Conservation (phyloP, 1,284 basidiomycete species). For the Microbotryum intermedium region DNA sequence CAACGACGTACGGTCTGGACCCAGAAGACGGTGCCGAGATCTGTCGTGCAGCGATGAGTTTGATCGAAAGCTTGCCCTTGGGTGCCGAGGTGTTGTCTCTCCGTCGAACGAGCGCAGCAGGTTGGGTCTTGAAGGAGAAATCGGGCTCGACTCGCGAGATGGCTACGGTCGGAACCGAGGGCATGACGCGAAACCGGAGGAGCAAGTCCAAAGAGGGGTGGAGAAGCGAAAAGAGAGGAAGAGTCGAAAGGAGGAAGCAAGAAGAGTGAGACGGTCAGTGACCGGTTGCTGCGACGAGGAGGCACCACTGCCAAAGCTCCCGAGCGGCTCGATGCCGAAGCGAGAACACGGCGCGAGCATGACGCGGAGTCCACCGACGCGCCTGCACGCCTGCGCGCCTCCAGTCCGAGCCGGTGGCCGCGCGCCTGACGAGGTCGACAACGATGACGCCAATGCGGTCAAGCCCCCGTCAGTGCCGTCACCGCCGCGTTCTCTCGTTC, state of each 20-base stretch:
- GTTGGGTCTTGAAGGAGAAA: slow-evolving; percentile 27
- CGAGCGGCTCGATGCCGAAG: background rate
- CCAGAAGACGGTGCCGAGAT: slow-evolving; percentile 61
- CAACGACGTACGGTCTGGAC: slow-evolving; percentile 84
- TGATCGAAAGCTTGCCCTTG: slow-evolving; percentile 83
- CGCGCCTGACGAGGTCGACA: too few species aligned
- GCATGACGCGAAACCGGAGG: background rate
- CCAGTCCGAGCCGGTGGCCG: too few species aligned
- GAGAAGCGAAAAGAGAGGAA: background rate
- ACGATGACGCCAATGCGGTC: too few species aligned
- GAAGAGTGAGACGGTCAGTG: slow-evolving; percentile 1
- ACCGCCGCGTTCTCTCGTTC: too few species aligned
- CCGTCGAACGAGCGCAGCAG: slow-evolving; percentile 6
- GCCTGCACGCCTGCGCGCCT: too few species aligned
- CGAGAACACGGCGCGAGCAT: background rate
- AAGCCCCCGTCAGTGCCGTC: too few species aligned
- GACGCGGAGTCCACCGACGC: background rate
- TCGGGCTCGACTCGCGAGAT: slow-evolving; percentile 27
- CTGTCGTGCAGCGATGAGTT: slow-evolving; percentile 84
- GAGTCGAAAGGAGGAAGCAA: too few species aligned
- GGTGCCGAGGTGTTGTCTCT: slow-evolving; percentile 22
- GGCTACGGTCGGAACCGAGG: slow-evolving; percentile 10
- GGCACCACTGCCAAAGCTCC: slow-evolving; percentile 1
- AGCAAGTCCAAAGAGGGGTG: background rate
- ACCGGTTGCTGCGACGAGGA: background rate